These are phyloP conservation scores for Ophiostoma pallidulum DNA, from an alignment of 2,329 filamentous ascomycete species.

Conservation along the genomic window DNA sequence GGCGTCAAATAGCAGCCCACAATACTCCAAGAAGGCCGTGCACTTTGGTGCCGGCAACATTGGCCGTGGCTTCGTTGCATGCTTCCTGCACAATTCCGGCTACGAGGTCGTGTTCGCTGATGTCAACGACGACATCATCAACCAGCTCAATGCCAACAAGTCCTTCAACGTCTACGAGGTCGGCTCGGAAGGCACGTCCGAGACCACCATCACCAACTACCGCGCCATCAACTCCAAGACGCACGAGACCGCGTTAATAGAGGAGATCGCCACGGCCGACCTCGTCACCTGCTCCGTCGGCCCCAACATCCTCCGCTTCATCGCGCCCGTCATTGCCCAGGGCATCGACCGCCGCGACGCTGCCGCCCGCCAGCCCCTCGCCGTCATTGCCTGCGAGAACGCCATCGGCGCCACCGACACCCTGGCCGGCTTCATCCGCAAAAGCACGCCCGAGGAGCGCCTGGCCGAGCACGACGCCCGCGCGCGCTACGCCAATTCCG, in stretches of 20 bases:
- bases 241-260: constrained; percentile 68
- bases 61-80: constrained; percentile 75
- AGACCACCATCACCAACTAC: constrained; percentile 86
- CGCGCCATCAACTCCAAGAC: constrained; percentile 92
- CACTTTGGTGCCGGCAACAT: constrained; percentile 86
- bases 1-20: constrained; percentile 7
- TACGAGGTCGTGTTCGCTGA: constrained; percentile 96
- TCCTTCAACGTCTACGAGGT: constrained; percentile 92
- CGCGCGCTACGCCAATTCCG: constrained; percentile 90
- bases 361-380: constrained; percentile 56
- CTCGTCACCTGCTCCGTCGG: constrained; percentile 95
- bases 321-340: constrained; percentile 91
- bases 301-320: constrained; percentile 91
- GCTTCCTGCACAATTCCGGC: constrained; percentile 88
- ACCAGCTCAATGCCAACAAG: constrained; percentile 62
- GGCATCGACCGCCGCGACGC: constrained; percentile 67
- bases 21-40: constrained; percentile 53
- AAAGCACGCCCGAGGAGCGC: constrained; percentile 60
- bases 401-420: constrained; percentile 90
- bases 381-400: constrained; percentile 97
- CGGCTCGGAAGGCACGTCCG: constrained; percentile 69
- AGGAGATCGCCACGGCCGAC: constrained; percentile 80
- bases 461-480: constrained; percentile 60
- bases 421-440: constrained; percentile 71
- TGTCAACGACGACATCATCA: constrained; percentile 76